Conservation (phyloP, 371 early-diverging fungal species). For the Funneliformis caledonium region DNA sequence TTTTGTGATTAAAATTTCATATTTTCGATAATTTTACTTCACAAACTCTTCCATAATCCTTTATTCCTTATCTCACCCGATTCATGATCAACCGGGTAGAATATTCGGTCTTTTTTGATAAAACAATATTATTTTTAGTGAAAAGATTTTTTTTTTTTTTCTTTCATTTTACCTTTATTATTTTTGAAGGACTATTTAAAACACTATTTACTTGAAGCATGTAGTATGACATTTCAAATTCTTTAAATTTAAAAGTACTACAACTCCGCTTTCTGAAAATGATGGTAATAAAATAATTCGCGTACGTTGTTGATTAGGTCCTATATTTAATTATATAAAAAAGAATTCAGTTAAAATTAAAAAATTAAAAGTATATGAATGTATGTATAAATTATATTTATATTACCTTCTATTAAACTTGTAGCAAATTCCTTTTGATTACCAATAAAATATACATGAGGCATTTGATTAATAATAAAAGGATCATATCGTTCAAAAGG, state of each 20-base stretch:
- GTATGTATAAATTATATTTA: background rate
- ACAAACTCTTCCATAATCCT: no score
- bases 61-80: no score
- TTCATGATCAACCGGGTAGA: no score
- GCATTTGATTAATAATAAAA: slow-evolving; percentile 71
- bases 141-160: no score
- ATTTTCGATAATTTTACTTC: no score
- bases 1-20: no score
- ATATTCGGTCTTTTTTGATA: no score
- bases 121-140: no score
- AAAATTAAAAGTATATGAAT: background rate
- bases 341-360: slow-evolving; percentile 10
- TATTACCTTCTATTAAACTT: slow-evolving; percentile 57
- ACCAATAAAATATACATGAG: slow-evolving; percentile 90
- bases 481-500: slow-evolving; percentile 88
- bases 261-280: slow-evolving; percentile 58
- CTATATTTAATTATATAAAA: slow-evolving; percentile 41
- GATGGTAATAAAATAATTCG: slow-evolving; percentile 67
- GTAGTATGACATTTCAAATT: slow-evolving; percentile 63
- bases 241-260: slow-evolving; percentile 62
- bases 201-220: slow-evolving; percentile 40
- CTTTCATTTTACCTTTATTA: no score
- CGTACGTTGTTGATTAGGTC: slow-evolving; percentile 54
- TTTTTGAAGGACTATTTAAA: no score
- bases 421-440: slow-evolving; percentile 84